These are phyloP conservation scores for Chenopodium berlandieri DNA, from an alignment of 148 eudicot genomes.

Conservation along the genomic window DNA sequence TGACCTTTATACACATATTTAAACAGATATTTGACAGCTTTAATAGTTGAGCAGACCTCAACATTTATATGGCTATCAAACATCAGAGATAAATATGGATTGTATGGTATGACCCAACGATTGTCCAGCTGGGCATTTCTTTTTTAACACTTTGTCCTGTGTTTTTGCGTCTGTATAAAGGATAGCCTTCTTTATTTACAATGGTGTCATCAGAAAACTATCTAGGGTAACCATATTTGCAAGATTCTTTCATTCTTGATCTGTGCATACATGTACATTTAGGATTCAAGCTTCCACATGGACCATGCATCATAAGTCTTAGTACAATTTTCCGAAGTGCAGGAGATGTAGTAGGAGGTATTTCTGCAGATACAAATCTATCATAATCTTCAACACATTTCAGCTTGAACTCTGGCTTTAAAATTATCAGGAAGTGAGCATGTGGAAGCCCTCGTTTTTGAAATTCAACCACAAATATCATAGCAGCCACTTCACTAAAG, in stretches of 20 bases:
- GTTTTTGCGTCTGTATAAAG: not conserved
- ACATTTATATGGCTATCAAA: not conserved
- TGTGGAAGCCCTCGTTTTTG: not conserved
- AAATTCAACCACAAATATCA: not conserved
- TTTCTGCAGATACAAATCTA: not conserved
- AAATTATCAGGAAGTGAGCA: not conserved
- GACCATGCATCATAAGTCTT: too few relatives aligned
- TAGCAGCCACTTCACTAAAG: not conserved
- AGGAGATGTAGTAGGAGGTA: not conserved
- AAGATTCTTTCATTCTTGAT: too few relatives aligned
- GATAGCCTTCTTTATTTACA: not conserved
- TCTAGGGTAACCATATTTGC: too few relatives aligned
- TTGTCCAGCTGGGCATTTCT: not conserved
- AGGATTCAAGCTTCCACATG: not conserved
- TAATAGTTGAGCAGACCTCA: not conserved
- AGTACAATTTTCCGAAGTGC: too few relatives aligned
- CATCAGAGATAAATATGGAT: not conserved
- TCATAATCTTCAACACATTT: not conserved
- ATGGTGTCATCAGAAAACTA: too few relatives aligned
- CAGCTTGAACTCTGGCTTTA: not conserved
- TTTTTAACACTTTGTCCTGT: not conserved
- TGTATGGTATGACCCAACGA: not conserved
- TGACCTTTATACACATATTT: not conserved
- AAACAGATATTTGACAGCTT: not conserved
- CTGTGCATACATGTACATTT: not conserved